Base-by-base conservation (phyloP, 75 land plant species). In the Picea sitchensis region DNA sequence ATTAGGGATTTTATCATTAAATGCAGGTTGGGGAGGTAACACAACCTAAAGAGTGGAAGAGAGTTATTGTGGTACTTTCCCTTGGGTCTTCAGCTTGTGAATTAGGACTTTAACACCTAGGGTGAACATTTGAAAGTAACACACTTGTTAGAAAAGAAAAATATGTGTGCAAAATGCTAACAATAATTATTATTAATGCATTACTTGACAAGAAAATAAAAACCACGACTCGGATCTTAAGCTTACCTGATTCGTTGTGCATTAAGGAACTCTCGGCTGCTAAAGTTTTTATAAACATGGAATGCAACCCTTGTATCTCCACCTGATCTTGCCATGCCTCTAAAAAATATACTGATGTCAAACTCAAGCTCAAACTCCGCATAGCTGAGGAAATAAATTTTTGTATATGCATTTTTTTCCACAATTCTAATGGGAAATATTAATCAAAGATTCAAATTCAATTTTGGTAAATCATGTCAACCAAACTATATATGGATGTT, bases 231-330 rank as follows among this genome's bases (percentile, higher is more conserved):
- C 31, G 59, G 21, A 5, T 61, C 58, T 65, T 44, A 30, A 34
- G 58, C 78, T 62, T 83, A 90, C 98, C 98, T 94, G 12, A 96
- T 83, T 61, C 88, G 81, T 79, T 96, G 98, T 20, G 98, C 98
- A 71, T 91, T 88, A 72, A 96, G 61, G 77, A 89, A 89, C 73
- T 94, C 98, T 12, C 79, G 79, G 84, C 86, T 89, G 76, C 62
- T 76, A 69, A 95, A 95, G 58, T 86, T 57, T 36, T 88, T 82
- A 76, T 96, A 94, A 1, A 94, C 81, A 14, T 79, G 26, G 64
- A 96, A 88, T 23, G 90, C 93, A 32, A 87, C 88, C 38, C 94
- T 85, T 12, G 85, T 84, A 83, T 96, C 98, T 84, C 91, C 86
- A 38, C 95, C 96, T 36, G 84, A 58, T 65, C 86, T 83, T 78